Evolutionary conservation across 2,329 filamentous ascomycete genomes (phyloP).

Genomic region (Spiromastix sp.): DNA sequence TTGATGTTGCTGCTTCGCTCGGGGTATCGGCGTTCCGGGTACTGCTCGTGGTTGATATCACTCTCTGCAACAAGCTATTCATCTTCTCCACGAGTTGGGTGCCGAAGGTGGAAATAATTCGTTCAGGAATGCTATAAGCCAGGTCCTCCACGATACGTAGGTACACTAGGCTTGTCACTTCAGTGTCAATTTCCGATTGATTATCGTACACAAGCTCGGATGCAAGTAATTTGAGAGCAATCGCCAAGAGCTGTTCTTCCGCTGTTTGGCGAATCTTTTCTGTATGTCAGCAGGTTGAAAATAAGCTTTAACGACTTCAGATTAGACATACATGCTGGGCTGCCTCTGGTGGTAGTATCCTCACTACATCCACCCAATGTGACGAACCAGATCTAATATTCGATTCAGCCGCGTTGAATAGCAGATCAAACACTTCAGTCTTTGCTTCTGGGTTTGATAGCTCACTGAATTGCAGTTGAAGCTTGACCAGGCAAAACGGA

Average conservation of each 20-base stretch:
- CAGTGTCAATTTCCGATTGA: too few relatives aligned
- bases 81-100: constrained; percentile 31
- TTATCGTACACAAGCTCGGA: too few relatives aligned
- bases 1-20: constrained; percentile 9
- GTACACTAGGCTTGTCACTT: constrained; percentile 26
- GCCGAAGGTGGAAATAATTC: constrained; percentile 20
- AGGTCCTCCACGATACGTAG: constrained; percentile 30
- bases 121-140: constrained; percentile 26
- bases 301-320: too few relatives aligned
- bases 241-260: constrained; percentile 29
- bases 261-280: constrained; percentile 30
- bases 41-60: constrained; percentile 21
- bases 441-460: constrained; percentile 16
- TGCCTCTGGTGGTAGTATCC: constrained; percentile 27
- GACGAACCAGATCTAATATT: constrained; percentile 23
- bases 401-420: constrained; percentile 30
- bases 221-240: constrained; percentile 9
- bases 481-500: constrained; percentile 32
- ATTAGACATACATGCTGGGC: constrained; percentile 25
- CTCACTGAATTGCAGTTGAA: constrained; percentile 29
- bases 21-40: constrained; percentile 13
- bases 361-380: constrained; percentile 31
- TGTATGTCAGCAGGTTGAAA: constrained; percentile 14
- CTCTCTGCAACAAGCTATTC: constrained; percentile 28
- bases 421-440: constrained; percentile 26